Evolutionary conservation across 495 filamentous ascomycete genomes (phyloP).

Genomic region (Margaritispora aquatica): DNA sequence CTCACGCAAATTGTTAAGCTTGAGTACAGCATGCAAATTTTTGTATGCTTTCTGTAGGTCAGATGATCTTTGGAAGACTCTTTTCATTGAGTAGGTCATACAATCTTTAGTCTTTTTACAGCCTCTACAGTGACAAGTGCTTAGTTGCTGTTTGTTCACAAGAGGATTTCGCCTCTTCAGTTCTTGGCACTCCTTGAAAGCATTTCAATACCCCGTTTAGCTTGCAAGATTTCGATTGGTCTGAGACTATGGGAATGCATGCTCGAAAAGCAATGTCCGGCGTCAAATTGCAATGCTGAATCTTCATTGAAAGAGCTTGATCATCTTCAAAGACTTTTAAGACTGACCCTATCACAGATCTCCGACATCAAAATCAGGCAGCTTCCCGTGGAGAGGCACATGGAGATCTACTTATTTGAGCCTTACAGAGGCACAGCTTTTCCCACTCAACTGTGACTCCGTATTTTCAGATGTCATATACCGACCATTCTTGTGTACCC

Average conservation of each 20-base stretch:
- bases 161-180: no score
- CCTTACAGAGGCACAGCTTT: constrained; percentile 41
- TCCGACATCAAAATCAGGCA: constrained; percentile 22
- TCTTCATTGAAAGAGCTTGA: not conserved
- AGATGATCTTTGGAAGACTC: constrained; percentile 86
- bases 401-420: constrained; percentile 80
- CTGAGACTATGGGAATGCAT: no score
- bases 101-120: constrained; percentile 4
- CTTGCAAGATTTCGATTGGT: no score
- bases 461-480: constrained; percentile 91
- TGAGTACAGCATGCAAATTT: constrained; percentile 83
- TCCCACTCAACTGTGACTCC: constrained; percentile 59
- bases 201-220: no score
- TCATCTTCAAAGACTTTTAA: not conserved
- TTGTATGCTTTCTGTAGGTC: constrained; percentile 79
- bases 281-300: no score
- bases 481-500: constrained; percentile 85
- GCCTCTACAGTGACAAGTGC: not conserved
- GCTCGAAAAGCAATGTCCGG: no score
- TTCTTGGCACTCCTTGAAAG: no score
- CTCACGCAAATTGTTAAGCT: constrained; percentile 46
- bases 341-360: constrained; percentile 12
- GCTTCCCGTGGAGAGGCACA: constrained; percentile 71
- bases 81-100: constrained; percentile 76
- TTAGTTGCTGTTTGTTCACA: not conserved